Evolutionary conservation across 352 stramenopile species (phyloP).

Genomic region (Chrysophaeum taylorii): DNA sequence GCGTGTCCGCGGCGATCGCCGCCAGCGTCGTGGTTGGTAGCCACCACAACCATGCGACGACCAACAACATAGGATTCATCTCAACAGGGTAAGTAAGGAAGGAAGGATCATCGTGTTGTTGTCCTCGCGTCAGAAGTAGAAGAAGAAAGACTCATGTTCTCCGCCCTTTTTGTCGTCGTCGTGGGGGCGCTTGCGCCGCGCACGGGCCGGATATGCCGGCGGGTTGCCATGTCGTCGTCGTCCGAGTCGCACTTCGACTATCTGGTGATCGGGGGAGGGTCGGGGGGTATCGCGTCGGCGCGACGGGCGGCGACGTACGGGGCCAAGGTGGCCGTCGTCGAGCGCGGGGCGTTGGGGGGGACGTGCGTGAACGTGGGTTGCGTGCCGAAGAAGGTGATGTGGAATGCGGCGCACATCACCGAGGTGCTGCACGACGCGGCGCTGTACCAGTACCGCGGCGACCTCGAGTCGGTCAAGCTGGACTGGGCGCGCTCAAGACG

Average conservation of each 20-base stretch:
- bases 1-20: no score
- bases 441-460: slow-evolving; percentile 34
- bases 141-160: no score
- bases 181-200: no score
- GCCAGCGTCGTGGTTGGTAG: no score
- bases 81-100: no score
- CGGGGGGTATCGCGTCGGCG: slow-evolving; percentile 69
- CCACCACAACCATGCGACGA: no score
- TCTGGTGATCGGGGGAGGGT: slow-evolving; percentile 39
- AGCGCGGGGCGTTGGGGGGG: slow-evolving; percentile 68
- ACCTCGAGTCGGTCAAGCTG: slow-evolving; percentile 71
- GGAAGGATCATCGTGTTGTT: no score
- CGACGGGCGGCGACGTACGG: slow-evolving; percentile 72
- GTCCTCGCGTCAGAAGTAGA: no score
- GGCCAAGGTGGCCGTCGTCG: slow-evolving; percentile 76
- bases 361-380: slow-evolving; percentile 87
- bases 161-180: no score
- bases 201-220: no score
- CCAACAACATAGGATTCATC: no score
- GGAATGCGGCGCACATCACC: slow-evolving; percentile 64
- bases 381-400: slow-evolving; percentile 91
- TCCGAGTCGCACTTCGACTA: slow-evolving; percentile 38
- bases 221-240: no score
- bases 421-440: slow-evolving; percentile 48
- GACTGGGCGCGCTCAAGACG: slow-evolving; percentile 58